These are phyloP conservation scores for Actinidia chinensis DNA, from an alignment of 179 eudicot species.

Conservation along the genomic window DNA sequence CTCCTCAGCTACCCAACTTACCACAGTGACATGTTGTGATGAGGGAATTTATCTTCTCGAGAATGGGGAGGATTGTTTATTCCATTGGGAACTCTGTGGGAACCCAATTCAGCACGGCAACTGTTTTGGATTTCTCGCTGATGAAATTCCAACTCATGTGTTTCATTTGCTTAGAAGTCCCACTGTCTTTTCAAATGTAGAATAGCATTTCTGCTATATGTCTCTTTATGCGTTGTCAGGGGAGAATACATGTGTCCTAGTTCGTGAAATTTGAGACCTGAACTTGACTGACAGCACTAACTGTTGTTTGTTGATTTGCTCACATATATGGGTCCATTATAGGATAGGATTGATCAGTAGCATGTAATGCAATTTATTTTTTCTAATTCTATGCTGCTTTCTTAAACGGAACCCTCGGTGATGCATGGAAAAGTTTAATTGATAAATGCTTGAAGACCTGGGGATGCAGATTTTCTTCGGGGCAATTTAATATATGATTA, in stretches of 20 bases:
- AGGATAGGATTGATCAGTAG: neutral
- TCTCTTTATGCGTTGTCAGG: neutral
- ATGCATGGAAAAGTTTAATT: too few relatives aligned
- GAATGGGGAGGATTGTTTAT: conserved; percentile 82
- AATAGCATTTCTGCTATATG: too few relatives aligned
- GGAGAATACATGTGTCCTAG: neutral
- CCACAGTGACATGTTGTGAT: conserved; percentile 71
- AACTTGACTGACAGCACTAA: neutral
- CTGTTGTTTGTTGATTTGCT: neutral
- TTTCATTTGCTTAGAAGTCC: neutral
- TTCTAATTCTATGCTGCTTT: neutral
- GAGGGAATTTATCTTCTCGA: conserved; percentile 91
- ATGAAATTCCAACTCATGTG: conserved; percentile 81
- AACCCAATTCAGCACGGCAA: conserved; percentile 50
- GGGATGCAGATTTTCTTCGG: neutral
- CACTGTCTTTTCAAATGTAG: neutral
- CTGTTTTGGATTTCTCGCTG: conserved; percentile 65
- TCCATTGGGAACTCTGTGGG: conserved; percentile 62
- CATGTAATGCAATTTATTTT: neutral
- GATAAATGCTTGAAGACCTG: too few relatives aligned
- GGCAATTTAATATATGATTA: neutral
- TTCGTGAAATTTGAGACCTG: neutral
- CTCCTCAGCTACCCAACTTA: conserved; percentile 74
- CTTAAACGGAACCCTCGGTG: too few relatives aligned
- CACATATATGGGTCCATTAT: neutral